Evolutionary conservation across 1,284 basidiomycete species (phyloP).

Genomic region (Austroboletus novae-zelandiae): DNA sequence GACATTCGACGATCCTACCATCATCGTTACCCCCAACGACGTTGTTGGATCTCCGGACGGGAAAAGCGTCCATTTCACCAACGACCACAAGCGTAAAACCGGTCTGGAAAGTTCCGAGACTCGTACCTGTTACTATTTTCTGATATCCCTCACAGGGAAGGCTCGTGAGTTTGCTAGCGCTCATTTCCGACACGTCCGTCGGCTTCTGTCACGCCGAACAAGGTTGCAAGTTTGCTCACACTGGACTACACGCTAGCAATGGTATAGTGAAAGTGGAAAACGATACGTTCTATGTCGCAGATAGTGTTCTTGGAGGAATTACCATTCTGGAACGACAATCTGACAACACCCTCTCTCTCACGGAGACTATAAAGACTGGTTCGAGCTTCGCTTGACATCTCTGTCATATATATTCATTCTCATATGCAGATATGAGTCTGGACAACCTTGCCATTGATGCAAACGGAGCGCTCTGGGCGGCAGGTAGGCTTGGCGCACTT

Average conservation of each 20-base stretch:
- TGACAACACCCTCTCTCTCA: conserved; percentile 52
- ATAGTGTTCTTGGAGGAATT: conserved; percentile 40
- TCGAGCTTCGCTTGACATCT: conserved; percentile 4
- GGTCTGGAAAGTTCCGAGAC: conserved; percentile 40
- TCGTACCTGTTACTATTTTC: not conserved
- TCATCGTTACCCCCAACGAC: conserved; percentile 70
- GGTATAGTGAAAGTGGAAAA: conserved; percentile 55
- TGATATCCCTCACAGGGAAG: conserved; percentile 26
- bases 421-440: conserved; percentile 40
- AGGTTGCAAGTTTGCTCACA: conserved; percentile 57
- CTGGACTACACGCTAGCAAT: conserved; percentile 46
- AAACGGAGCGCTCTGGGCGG: conserved; percentile 56
- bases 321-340: conserved; percentile 52
- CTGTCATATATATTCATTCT: not conserved
- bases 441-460: conserved; percentile 60
- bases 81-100: conserved; percentile 56
- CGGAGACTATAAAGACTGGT: conserved; percentile 48
- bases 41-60: conserved; percentile 62
- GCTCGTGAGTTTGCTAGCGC: conserved; percentile 34
- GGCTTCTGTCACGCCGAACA: conserved; percentile 56
- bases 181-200: conserved; percentile 42
- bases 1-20: conserved; percentile 53
- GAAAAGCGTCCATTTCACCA: conserved; percentile 65
- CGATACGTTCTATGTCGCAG: conserved; percentile 58
- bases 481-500: conserved; percentile 38